Evolutionary conservation across 176 grass and related monocot species (phyloP), one percentile per base, ranked within the genome.

Genomic region (Oryza coarctata): DNA sequence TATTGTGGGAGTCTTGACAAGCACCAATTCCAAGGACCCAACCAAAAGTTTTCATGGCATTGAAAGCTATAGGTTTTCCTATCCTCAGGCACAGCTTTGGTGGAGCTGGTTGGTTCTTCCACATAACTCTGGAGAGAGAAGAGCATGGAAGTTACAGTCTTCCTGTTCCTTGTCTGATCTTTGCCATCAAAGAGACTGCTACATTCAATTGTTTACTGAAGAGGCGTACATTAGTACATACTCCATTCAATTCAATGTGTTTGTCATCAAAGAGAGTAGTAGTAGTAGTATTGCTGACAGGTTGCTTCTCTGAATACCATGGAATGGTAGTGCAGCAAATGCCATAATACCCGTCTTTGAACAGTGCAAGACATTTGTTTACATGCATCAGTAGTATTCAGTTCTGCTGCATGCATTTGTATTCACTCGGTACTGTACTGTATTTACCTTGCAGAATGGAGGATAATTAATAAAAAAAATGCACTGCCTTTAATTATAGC

Each of bases 51-150:
- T 50, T 45, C 63, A 78, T 34, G 49, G 73, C 86, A 88, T 88
- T 88, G 31, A 91, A 88, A 68, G 85, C 85, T 52, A 34, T 82
- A 74, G 66, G 82, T 47, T 82, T 74, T 82, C 78, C 78, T 91
- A 80, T 88, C 82, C 49, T 68, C 57, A 73, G 81, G 71, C 15
- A 45, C 70, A 84, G 35, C 65, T 43, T 29, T 40, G 66, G 31
- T 40, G 66, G 31, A 20, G 4, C 12, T 69, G 77, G 44, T 33
- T 13, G 20, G 34, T 25, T 69, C 71, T 52, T 74, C 44, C 71
- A 74, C 71, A 13, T 33, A 52, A 55, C 45, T 52, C 71, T 32
- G 5, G 69, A 36, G 28, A 65, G 50, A 47, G 71, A 85, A 18
- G 13, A 38, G 41, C 36, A 13, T 20, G 26, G 55, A 84, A 31